A percentile compares a stretch with the other conserved stretches of the same genome.
Evolutionary conservation across 148 eudicot genomes (phyloP).

Genomic region (Fagopyrum esculentum): DNA sequence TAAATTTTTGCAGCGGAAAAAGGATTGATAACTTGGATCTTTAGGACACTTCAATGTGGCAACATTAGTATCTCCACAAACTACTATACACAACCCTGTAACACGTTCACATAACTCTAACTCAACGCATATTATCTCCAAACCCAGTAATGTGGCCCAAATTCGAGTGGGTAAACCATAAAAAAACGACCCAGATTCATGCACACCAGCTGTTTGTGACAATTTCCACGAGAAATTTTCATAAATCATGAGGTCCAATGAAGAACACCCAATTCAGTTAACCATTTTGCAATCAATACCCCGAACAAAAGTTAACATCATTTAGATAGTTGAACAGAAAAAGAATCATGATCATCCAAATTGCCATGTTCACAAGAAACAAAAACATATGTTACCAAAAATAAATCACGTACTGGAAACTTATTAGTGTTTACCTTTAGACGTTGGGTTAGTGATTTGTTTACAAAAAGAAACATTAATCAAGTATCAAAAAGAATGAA

Average conservation of each 20-base stretch:
- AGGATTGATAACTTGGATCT: neutral
- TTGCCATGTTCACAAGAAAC: neutral
- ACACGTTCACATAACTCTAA: no score
- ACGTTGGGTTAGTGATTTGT: neutral
- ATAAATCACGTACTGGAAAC: neutral
- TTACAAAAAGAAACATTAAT: neutral
- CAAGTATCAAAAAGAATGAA: neutral
- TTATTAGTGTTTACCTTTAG: neutral
- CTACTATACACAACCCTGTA: no score
- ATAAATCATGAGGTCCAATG: neutral
- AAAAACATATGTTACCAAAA: no score
- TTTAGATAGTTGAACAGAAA: neutral
- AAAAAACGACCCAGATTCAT: neutral
- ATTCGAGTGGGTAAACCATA: neutral
- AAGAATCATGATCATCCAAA: neutral
- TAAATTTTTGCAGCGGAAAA: neutral
- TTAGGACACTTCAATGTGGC: no score
- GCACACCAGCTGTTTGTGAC: neutral
- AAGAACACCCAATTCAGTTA: neutral
- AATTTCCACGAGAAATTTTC: neutral
- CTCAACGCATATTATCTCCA: no score
- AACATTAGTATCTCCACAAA: no score
- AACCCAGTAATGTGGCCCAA: no score
- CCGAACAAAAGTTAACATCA: neutral
- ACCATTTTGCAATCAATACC: neutral